phyloP scores from a whole-genome alignment of 208 protist genomes.

The Tritrichomonas foetus region DNA sequence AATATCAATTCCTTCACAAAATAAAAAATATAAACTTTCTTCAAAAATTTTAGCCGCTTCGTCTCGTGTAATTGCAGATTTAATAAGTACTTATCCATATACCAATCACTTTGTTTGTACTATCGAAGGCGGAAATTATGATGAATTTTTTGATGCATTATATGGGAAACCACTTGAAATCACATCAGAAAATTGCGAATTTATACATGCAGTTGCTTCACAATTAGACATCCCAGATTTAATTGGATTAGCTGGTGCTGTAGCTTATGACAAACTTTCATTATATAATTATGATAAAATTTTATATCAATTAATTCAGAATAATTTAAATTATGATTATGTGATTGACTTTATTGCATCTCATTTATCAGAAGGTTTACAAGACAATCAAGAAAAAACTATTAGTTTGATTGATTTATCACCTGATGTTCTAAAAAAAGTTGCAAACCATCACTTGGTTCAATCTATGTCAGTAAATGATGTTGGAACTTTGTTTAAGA shows the following conservation, averaged over 20 bases:
- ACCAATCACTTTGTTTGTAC: not conserved
- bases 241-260: not conserved
- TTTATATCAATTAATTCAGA: not conserved
- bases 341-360: not conserved
- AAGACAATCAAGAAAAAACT: not conserved
- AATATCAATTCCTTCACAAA: not conserved
- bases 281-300: not conserved
- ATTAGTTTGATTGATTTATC: no score
- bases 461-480: no score
- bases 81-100: not conserved
- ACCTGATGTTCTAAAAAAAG: no score
- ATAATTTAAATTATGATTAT: slow-evolving; percentile 12
- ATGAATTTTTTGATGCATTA: not conserved
- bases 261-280: not conserved
- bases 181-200: not conserved
- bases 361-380: not conserved
- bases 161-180: not conserved
- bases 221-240: not conserved
- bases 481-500: no score
- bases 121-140: not conserved
- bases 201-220: not conserved
- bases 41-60: not conserved
- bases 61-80: not conserved
- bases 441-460: no score
- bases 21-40: not conserved